Evolutionary conservation across 495 filamentous ascomycete genomes (phyloP), one percentile per base, ranked within the genome.

Genomic region (Tuber melanosporum): DNA sequence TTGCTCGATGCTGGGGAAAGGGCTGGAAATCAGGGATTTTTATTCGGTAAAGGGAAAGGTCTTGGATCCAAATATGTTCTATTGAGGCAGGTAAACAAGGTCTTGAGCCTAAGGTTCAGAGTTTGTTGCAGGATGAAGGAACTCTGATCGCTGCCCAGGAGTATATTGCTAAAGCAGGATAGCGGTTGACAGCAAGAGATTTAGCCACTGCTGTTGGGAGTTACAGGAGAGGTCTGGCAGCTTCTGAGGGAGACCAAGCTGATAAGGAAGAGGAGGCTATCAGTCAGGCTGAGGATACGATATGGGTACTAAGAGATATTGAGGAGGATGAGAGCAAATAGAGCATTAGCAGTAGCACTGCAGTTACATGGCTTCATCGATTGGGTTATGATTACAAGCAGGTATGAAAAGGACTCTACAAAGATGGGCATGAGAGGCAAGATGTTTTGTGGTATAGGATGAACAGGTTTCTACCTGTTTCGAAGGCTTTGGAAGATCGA

Each of bases 351-450:
- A 62, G 47, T 41, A 39, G 73, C 12, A 36, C 73, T 22, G 73
- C 32, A 74, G 36, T 74, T 19, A 62, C 15, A 17, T 76, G 71
- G 71, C 39, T 76, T 26, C 9, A 76, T 69, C n/a, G 32, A 14
- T 57, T 76, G n/a, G 75, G 75, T 10, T 76, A 72, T 32, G 46
- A 73, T 32, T 73, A 49, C 36, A 74, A 69, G 49, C 26, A 76
- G 26, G 71, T 76, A 5, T 46, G 26, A 44, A 76, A 73, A 32
- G 71, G 75, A 10, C 43, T 76, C 15, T 76, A 76, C 62, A 76
- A 71, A 15, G 70, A 76, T 76, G 26, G 70, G 0, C 70, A 76
- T 52, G 75, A 76, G 71, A 73, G 66, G 43, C 7, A 73, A 45
- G n/a, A n/a, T n/a, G n/a, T n/a, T n/a, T n/a, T n/a, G n/a, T n/a